Evolutionary conservation across 2,329 filamentous ascomycete genomes (phyloP).

Genomic region (Coniochaeta hoffmannii): DNA sequence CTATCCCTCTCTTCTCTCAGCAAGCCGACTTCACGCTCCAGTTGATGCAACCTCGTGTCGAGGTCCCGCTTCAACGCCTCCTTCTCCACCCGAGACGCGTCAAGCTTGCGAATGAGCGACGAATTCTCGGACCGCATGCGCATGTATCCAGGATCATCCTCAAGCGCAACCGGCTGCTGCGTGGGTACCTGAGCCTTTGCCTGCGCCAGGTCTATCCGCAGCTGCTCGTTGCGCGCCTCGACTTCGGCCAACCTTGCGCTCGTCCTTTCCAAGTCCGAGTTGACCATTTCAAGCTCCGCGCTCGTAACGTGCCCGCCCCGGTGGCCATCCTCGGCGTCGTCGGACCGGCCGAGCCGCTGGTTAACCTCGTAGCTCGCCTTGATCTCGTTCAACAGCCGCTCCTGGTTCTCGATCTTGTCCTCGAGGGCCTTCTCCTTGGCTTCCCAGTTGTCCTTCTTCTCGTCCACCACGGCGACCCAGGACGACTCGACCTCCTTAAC

Average conservation of each 20-base stretch:
- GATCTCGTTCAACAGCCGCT: slow-evolving; percentile 83
- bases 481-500: slow-evolving; percentile 86
- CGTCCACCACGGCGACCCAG: slow-evolving; percentile 82
- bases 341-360: slow-evolving; percentile 72
- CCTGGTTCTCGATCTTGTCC: slow-evolving; percentile 91
- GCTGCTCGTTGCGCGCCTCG: slow-evolving; percentile 87
- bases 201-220: slow-evolving; percentile 85
- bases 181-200: slow-evolving; percentile 66
- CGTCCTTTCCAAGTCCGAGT: slow-evolving; percentile 84
- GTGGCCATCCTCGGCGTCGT: slow-evolving; percentile 38
- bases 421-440: slow-evolving; percentile 83
- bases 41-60: slow-evolving; percentile 66
- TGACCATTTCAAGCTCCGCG: slow-evolving; percentile 90
- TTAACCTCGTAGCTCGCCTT: slow-evolving; percentile 97
- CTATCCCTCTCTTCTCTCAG: slow-evolving; percentile 75
- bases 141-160: slow-evolving; percentile 86
- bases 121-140: slow-evolving; percentile 90
- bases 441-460: slow-evolving; percentile 95
- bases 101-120: slow-evolving; percentile 80
- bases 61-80: slow-evolving; percentile 71
- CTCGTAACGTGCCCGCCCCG: slow-evolving; percentile 61
- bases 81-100: slow-evolving; percentile 74
- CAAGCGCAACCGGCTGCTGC: slow-evolving; percentile 54
- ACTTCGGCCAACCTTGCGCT: slow-evolving; percentile 82
- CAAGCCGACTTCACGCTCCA: slow-evolving; percentile 70